Percentiles rank a stretch among this genome's conserved stretches.
These are phyloP conservation scores for Asclepias syriaca DNA, from an alignment of 257 asterid genomes.

Conservation along the genomic window DNA sequence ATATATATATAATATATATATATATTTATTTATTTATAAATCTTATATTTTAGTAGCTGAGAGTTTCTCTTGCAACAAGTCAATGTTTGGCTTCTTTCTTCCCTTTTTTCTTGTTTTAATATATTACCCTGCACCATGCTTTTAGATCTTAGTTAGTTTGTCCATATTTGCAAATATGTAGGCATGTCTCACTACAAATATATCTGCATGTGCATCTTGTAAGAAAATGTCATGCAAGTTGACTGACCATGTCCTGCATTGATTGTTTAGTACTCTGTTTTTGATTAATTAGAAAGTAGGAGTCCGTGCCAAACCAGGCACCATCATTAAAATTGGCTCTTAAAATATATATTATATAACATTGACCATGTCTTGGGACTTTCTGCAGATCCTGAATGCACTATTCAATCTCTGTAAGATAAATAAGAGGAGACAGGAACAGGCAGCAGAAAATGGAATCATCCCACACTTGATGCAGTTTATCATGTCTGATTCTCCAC, in stretches of 20 bases:
- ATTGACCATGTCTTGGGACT: conserved; percentile 2
- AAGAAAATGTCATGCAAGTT: background rate
- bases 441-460: conserved; percentile 97
- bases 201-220: background rate
- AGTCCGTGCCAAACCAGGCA: background rate
- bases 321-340: background rate
- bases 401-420: conserved; percentile 97
- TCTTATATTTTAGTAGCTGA: too few species aligned
- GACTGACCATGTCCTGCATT: background rate
- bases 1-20: too few species aligned
- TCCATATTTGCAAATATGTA: background rate
- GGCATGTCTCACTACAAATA: background rate
- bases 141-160: background rate
- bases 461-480: conserved; percentile 94
- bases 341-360: background rate
- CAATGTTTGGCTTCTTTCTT: too few species aligned
- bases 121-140: too few species aligned
- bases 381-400: conserved; percentile 81
- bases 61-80: background rate
- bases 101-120: too few species aligned
- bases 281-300: background rate
- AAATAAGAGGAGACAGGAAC: conserved; percentile 98
- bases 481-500: conserved; percentile 85
- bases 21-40: too few species aligned
- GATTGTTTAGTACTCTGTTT: background rate